phyloP scores from a whole-genome alignment of 257 asterid genomes.

The Solanum peruvianum region DNA sequence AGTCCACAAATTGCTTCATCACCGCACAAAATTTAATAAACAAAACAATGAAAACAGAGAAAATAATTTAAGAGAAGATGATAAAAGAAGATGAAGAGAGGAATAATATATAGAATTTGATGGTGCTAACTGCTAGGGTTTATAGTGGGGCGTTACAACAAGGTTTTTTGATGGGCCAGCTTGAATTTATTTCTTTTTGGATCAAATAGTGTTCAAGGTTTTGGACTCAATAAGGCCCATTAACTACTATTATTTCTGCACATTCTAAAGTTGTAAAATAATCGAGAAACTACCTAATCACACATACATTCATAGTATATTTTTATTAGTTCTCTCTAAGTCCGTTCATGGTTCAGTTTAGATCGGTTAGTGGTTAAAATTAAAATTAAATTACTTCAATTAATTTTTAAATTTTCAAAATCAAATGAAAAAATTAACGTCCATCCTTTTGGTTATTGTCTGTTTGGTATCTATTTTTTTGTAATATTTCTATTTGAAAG shows the following conservation, averaged over 20 bases:
- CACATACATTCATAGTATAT: no score
- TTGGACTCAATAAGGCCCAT: background rate
- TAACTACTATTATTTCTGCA: background rate
- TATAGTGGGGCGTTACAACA: background rate
- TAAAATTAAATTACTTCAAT: no score
- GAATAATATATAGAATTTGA: background rate
- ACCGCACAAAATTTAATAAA: constrained; percentile 11
- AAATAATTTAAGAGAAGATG: background rate
- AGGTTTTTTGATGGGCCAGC: background rate
- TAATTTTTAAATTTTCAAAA: no score
- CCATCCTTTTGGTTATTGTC: no score
- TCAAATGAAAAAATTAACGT: no score
- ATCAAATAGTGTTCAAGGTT: background rate
- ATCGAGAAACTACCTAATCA: background rate
- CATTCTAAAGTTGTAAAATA: background rate
- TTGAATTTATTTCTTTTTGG: background rate
- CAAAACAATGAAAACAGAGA: background rate
- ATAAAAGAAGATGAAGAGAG: background rate
- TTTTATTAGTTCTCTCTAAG: background rate
- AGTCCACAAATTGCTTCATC: constrained; percentile 53
- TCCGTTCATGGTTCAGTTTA: background rate
- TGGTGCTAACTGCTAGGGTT: background rate
- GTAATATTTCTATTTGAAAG: background rate
- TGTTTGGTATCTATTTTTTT: no score
- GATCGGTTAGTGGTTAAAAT: no score